A percentile compares a stretch with the other conserved stretches of the same genome.
Conservation (phyloP, 495 filamentous ascomycete species). For the Xanthoparmelia taractica region DNA sequence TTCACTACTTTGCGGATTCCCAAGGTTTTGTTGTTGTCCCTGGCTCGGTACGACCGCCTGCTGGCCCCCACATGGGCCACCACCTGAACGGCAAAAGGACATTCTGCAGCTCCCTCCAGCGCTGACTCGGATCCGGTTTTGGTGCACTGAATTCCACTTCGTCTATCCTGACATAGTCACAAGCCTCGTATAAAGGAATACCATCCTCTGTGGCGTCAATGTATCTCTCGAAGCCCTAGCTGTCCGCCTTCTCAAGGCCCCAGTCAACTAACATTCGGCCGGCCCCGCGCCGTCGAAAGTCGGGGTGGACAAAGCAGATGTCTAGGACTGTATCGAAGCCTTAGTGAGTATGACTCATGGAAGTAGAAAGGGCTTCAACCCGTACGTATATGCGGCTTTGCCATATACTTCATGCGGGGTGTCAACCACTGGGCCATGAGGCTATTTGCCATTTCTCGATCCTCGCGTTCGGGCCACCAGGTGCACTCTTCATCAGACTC, state of each 20-base stretch:
- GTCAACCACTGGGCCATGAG: constrained; percentile 18
- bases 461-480: constrained; percentile 30
- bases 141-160: too few relatives aligned
- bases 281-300: constrained; percentile 31
- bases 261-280: constrained; percentile 36
- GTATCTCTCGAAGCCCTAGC: constrained; percentile 33
- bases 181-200: constrained; percentile 32
- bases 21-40: too few relatives aligned
- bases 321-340: constrained; percentile 26
- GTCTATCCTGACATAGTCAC: constrained; percentile 28
- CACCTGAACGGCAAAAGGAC: too few relatives aligned
- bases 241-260: constrained; percentile 37
- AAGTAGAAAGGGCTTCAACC: neutral
- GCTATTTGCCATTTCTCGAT: constrained; percentile 21
- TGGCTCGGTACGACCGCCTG: too few relatives aligned
- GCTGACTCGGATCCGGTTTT: too few relatives aligned
- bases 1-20: too few relatives aligned
- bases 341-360: neutral
- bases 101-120: too few relatives aligned
- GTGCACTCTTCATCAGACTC: constrained; percentile 18
- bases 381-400: constrained; percentile 27
- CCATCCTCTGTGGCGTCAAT: constrained; percentile 36
- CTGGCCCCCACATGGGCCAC: too few relatives aligned
- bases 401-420: constrained; percentile 20
- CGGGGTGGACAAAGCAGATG: constrained; percentile 31